phyloP scores from a whole-genome alignment of 805 yeast genomes.

The Lipomyces sp. region DNA sequence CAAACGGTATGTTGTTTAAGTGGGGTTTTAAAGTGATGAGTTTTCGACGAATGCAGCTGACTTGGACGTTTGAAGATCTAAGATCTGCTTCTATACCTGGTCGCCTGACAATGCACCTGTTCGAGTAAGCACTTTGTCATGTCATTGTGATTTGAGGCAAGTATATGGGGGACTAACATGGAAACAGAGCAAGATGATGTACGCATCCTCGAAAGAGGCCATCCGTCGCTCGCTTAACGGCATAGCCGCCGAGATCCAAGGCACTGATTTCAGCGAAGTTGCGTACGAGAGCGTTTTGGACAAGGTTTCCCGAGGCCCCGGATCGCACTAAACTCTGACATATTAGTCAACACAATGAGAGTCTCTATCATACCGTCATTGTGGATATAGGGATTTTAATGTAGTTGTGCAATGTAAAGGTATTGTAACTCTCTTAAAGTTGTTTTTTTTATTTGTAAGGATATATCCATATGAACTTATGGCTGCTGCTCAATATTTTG shows the following conservation, averaged over 20 bases:
- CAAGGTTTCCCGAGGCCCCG: constrained; percentile 76
- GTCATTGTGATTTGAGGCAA: not conserved
- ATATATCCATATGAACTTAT: not conserved
- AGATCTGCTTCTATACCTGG: constrained; percentile 83
- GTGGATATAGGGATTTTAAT: not conserved
- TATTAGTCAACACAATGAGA: not conserved
- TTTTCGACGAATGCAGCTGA: not conserved
- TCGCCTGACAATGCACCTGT: constrained; percentile 97
- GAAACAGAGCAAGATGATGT: constrained; percentile 79
- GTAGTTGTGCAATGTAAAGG: not conserved
- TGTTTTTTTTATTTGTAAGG: not conserved
- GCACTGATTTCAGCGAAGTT: constrained; percentile 97
- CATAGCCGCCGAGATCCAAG: constrained; percentile 92
- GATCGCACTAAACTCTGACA: not conserved
- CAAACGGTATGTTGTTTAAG: constrained; percentile 71
- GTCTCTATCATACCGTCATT: not conserved
- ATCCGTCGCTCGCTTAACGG: constrained; percentile 97
- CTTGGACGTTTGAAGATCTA: constrained; percentile 48
- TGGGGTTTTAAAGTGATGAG: not conserved
- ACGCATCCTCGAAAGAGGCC: constrained; percentile 98
- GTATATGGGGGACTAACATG: not conserved
- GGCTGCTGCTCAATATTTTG: not conserved
- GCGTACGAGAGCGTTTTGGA: constrained; percentile 92
- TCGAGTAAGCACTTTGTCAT: constrained; percentile 48
- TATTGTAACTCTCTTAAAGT: not conserved